Evolutionary conservation across 1,284 basidiomycete genomes (phyloP).

Genomic region (Pseudozyma pruni): DNA sequence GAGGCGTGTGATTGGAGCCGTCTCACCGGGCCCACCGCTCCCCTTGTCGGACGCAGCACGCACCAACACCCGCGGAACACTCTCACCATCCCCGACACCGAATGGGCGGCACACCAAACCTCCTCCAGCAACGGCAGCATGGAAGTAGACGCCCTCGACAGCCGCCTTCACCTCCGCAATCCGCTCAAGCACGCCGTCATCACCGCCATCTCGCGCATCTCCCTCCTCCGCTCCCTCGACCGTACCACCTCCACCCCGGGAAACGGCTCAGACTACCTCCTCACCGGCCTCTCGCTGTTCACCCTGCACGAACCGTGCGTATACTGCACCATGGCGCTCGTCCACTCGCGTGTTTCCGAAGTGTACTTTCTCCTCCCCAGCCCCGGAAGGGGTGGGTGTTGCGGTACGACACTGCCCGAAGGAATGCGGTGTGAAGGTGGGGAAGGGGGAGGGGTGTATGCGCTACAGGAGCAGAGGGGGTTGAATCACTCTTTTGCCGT

Average conservation of each 20-base stretch:
- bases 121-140: constrained; percentile 25
- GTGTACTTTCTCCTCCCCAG: constrained; percentile 59
- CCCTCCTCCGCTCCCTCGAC: constrained; percentile 19
- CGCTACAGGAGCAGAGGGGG: constrained; percentile 69
- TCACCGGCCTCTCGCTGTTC: constrained; percentile 59
- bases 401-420: constrained; percentile 37
- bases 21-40: constrained; percentile 17
- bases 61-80: constrained; percentile 7
- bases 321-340: constrained; percentile 64
- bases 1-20: constrained; percentile 23
- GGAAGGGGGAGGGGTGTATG: constrained; percentile 62
- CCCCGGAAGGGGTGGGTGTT: constrained; percentile 59
- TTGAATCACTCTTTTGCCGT: constrained; percentile 69
- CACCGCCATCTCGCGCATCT: constrained; percentile 16
- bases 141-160: constrained; percentile 56
- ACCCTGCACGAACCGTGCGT: constrained; percentile 65
- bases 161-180: constrained; percentile 42
- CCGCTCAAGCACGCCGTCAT: constrained; percentile 63
- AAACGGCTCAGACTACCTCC: constrained; percentile 64
- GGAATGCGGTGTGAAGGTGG: constrained; percentile 26
- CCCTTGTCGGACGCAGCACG: constrained; percentile 16
- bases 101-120: constrained; percentile 19
- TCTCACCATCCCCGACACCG: constrained; percentile 15
- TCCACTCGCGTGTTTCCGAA: constrained; percentile 60
- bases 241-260: not conserved